phyloP scores from a whole-genome alignment of 1,139 yeast species.

The Suhomyces wounanorum region DNA sequence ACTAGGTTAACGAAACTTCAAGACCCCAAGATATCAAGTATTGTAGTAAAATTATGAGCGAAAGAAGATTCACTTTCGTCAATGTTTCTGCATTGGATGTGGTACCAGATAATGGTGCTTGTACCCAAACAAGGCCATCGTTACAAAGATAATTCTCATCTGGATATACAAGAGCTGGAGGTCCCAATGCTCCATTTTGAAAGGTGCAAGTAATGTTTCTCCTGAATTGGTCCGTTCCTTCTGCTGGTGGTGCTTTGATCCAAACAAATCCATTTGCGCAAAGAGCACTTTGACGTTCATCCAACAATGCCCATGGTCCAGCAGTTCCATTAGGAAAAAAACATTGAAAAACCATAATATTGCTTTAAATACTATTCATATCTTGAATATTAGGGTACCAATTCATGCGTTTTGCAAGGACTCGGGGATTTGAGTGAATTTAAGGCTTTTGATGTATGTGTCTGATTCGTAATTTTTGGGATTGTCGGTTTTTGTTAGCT shows the following conservation, averaged over 20 bases:
- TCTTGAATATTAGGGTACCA: background rate
- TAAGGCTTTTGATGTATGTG: too few relatives aligned
- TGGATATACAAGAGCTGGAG: background rate
- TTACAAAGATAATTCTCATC: background rate
- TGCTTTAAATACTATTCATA: background rate
- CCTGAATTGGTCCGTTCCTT: background rate
- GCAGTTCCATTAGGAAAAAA: background rate
- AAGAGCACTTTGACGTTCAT: background rate
- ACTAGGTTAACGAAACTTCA: background rate
- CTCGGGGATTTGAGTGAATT: too few relatives aligned
- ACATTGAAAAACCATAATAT: background rate
- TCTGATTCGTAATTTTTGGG: too few relatives aligned
- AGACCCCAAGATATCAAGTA: background rate
- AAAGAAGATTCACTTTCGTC: background rate
- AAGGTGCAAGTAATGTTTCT: background rate
- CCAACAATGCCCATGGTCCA: background rate
- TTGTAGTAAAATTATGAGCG: background rate
- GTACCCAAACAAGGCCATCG: background rate
- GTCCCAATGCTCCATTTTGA: background rate
- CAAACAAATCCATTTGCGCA: background rate
- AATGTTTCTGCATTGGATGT: background rate
- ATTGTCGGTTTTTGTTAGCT: too few relatives aligned
- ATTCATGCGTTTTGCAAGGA: background rate
- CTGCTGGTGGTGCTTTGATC: background rate
- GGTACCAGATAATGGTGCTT: background rate